Conservation (phyloP, 495 filamentous ascomycete genomes). For the Talaromyces borbonicus region DNA sequence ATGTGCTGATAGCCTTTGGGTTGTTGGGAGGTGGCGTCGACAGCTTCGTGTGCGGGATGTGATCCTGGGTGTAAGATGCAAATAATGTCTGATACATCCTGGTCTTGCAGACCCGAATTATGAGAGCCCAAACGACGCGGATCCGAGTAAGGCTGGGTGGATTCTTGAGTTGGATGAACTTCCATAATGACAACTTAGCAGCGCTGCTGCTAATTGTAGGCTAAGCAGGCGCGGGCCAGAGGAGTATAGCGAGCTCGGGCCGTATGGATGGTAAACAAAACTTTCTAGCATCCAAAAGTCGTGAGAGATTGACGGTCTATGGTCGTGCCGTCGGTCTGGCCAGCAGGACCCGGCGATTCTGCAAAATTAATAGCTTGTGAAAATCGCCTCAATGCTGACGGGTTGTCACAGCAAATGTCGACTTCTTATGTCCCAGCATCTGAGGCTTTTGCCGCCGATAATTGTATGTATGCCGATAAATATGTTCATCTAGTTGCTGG, state of each 20-base stretch:
- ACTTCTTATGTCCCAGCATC: too few species aligned
- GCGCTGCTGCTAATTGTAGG: neutral
- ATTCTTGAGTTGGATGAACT: slow-evolving; percentile 45
- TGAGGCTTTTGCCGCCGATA: too few species aligned
- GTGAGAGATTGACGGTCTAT: slow-evolving; percentile 1
- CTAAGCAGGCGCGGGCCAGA: neutral
- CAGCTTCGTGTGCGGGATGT: slow-evolving; percentile 55
- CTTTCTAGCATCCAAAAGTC: neutral
- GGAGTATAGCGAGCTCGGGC: neutral
- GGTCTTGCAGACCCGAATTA: slow-evolving; percentile 65
- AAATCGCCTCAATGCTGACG: too few species aligned
- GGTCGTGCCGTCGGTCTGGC: neutral
- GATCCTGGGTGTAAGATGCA: slow-evolving; percentile 80
- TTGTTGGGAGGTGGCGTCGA: slow-evolving; percentile 33
- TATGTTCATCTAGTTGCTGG: too few species aligned
- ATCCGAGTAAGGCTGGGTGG: slow-evolving; percentile 74
- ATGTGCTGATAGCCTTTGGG: slow-evolving; percentile 47
- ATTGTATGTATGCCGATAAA: too few species aligned
- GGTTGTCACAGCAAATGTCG: too few species aligned
- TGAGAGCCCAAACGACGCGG: slow-evolving; percentile 66
- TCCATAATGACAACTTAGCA: slow-evolving; percentile 20
- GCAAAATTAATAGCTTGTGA: too few species aligned
- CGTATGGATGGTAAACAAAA: too few species aligned
- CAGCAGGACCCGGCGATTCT: neutral
- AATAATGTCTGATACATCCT: slow-evolving; percentile 79